These are phyloP conservation scores for Phytophthora colocasiae DNA, from an alignment of 352 stramenopile genomes.

Conservation along the genomic window DNA sequence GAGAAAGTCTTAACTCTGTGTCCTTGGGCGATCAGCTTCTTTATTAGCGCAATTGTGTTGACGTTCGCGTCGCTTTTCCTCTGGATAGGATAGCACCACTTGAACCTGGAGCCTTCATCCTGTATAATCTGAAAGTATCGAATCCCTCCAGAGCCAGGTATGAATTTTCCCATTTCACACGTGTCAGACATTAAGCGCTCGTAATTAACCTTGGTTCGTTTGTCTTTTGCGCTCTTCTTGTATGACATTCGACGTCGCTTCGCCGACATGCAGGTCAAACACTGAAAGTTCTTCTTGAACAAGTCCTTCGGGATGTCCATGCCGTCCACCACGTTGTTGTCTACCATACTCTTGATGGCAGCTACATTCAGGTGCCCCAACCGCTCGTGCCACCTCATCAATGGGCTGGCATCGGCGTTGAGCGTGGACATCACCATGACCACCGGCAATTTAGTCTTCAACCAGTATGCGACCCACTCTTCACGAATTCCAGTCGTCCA, in stretches of 20 bases:
- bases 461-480: not conserved
- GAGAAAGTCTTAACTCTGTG: slow-evolving; percentile 8
- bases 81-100: slow-evolving; percentile 8
- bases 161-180: not conserved
- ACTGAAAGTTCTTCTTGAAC: slow-evolving; percentile 5
- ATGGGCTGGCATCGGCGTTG: not conserved
- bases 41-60: slow-evolving; percentile 4
- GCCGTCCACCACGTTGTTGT: not conserved
- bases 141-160: not conserved
- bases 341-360: not conserved
- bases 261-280: not conserved
- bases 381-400: not conserved
- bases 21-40: not conserved
- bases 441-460: not conserved
- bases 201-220: not conserved
- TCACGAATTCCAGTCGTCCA: not conserved
- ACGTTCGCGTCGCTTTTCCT: slow-evolving; percentile 6
- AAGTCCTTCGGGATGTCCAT: not conserved
- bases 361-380: not conserved
- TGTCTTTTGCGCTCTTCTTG: not conserved
- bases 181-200: not conserved
- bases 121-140: slow-evolving; percentile 20
- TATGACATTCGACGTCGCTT: not conserved
- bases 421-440: not conserved
- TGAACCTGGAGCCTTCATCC: slow-evolving; percentile 17